Evolutionary conservation across 371 early-diverging fungal species (phyloP), one percentile per base, ranked within the genome.

Genomic region (Mucor irregularis): DNA sequence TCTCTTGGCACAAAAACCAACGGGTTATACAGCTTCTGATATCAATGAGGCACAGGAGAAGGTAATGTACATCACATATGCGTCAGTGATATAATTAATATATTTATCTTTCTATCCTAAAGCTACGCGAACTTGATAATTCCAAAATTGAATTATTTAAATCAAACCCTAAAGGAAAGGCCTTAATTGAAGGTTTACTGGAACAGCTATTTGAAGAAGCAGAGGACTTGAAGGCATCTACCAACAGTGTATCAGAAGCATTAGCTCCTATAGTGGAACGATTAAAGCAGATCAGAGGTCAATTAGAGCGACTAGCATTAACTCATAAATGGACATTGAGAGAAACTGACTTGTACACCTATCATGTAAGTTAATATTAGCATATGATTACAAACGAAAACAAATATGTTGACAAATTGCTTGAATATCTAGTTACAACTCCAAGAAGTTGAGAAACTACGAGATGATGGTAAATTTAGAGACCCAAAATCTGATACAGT

Each of bases 271-370:
- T 92, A 31, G 91, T 88, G 54, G 88, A 90, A 43, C 77, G 87
- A 22, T 71, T 95, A 26, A 83, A 88, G 47, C 78, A 79, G 43
- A 87, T 93, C 72, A 89, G 87, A 51, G 56, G 61, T n/a, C 84
- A 85, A 49, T 71, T 95, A 9, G 92, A 91, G 40, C 77, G 84
- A 26, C 66, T 93, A 40, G 72, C 87, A 38, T 68, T 88, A 52
- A 90, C 91, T 7, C 85, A 87, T 69, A 88, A 88, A 50, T 94
- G 94, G 93, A 88, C 89, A 0, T 62, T 90, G 53, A 81, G 90
- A 30, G 90, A 91, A 61, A 87, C 90, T 6, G 93, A 93, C 69
- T 62, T 95, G 48, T 87, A 89, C 72, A 84, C 86, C 49, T 89
- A 88, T 61, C 91, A 93, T 71, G 84, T 72, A 65, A 49, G 38